Base-by-base conservation (phyloP, 2,329 filamentous ascomycete species). In the Alternaria metachromatica region DNA sequence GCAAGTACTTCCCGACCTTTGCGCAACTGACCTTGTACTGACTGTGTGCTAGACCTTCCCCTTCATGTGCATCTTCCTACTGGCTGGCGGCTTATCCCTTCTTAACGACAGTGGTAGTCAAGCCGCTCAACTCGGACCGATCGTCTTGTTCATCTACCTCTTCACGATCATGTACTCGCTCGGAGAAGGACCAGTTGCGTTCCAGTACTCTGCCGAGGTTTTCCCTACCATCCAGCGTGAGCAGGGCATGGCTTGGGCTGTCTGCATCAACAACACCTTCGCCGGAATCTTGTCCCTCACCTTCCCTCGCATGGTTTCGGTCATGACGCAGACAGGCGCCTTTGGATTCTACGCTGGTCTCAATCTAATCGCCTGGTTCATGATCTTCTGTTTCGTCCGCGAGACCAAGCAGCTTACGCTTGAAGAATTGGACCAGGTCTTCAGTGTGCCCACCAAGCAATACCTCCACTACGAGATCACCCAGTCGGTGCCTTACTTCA, bases 101-200 rank as follows among this genome's bases (percentile, higher is more conserved):
- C 72, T 80, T 76, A 75, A n/a, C 43, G 62, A 15, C 61, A 62
- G 6, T 8, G 63, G 51, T 10, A 68, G 63, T 25, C 60, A 61
- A 15, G 78, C 65, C 30, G 71, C 64, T 15, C 45, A 66, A 30
- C 72, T 81, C 56, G 78, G 78, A 1, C 78, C 78, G 3, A 76
- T 80, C 28, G 77, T 77, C 9, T 65, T 80, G 26, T 73, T 72
- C 58, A 59, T 74, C 12, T 64, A 64, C 28, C 61, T 63, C 21
- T 63, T 63, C 45, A 63, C 61, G 8, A 80, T 80, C 53, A 53
- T 30, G 48, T 81, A 81, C 66, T 79, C 76, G 11, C 61, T 79
- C 4, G 79, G 79, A 10, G 79, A 81, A 71, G 79, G 79, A 2
- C 79, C 92, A 0, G 84, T 89, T 26, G 90, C 79, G 3, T 81